Base-by-base conservation (phyloP, 352 stramenopile species). In the Blastocystis sp. region DNA sequence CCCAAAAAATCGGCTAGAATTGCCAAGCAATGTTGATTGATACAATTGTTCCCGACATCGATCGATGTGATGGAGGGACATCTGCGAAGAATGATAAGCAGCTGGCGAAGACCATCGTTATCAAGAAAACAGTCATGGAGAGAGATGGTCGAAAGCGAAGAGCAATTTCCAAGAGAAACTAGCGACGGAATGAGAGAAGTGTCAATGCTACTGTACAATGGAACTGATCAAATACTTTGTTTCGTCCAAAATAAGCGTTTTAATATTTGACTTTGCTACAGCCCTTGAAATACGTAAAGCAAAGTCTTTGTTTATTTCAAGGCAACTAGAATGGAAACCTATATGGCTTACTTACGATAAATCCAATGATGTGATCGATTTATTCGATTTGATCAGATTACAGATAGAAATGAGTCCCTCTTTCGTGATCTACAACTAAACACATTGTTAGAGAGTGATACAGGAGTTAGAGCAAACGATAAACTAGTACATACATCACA, bases 1-100 rank as follows among this genome's bases (percentile, higher is more conserved):
- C 73, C 73, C 4, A 84, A 37, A 18, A 54, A 84, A 39, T 84
- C 73, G 56, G 73, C 47, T 3, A 84, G 4, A 9, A 84, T 2
- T 9, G 73, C 53, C 7, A 68, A 37, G 0, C 20, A 50, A 4
- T 66, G 26, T 0, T 11, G 8, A 8, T 50, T 68, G 23, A 84
- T 84, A 3, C 39, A 26, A n/a, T 84, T 84, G 13, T 69, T 23
- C 4, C 43, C 4, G 34, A 68, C n/a, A 45, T 68, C 37, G 2
- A 84, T 20, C 2, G 54, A 68, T 43, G 45, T 47, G 18, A 84
- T 50, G 3, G 47, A 37, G 20, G 13, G 3, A 26, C 73, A 66
- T 9, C 34, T 15, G 20, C 26, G 43, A 8, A 84, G 73, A 20
- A 66, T 39, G 47, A 66, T 54, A 2, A 68, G 13, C 47, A 84